These are phyloP conservation scores for Datisca glomerata DNA, from an alignment of 306 rosid species.

Conservation along the genomic window DNA sequence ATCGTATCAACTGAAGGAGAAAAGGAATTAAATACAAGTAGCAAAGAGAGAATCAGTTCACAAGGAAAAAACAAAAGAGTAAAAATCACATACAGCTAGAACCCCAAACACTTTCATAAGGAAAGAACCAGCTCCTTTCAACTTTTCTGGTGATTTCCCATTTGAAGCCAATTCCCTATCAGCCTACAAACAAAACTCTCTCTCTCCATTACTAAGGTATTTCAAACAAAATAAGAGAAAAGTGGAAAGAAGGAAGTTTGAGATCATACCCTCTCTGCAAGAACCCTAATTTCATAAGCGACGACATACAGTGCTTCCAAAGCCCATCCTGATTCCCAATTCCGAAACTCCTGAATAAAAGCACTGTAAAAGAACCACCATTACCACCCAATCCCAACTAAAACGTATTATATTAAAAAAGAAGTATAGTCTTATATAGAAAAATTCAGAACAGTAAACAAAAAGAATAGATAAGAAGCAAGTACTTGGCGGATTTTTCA, in stretches of 20 bases:
- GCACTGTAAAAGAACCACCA: conserved; percentile 41
- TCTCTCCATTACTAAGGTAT: too few species aligned
- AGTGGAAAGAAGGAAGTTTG: background rate
- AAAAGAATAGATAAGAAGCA: background rate
- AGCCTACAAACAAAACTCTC: conserved; percentile 29
- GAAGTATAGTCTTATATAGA: too few species aligned
- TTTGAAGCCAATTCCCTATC: conserved; percentile 62
- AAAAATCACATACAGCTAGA: conserved; percentile 63
- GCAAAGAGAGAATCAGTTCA: background rate
- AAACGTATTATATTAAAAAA: too few species aligned
- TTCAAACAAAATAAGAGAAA: conserved; percentile 2
- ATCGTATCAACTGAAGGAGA: too few species aligned
- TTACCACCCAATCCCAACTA: background rate
- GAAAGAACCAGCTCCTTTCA: conserved; percentile 93
- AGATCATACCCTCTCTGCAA: conserved; percentile 68
- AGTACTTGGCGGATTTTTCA: conserved; percentile 74
- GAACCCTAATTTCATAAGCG: conserved; percentile 82
- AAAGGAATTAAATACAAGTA: background rate
- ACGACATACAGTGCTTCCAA: conserved; percentile 63
- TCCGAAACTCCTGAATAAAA: conserved; percentile 88
- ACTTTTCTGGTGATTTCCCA: conserved; percentile 84
- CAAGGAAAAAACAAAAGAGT: background rate
- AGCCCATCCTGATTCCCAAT: conserved; percentile 98
- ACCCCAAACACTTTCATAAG: conserved; percentile 95
- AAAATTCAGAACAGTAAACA: too few species aligned